These are phyloP conservation scores for Eucalyptus erythrocorys DNA, from an alignment of 345 rosid genomes.

Conservation along the genomic window DNA sequence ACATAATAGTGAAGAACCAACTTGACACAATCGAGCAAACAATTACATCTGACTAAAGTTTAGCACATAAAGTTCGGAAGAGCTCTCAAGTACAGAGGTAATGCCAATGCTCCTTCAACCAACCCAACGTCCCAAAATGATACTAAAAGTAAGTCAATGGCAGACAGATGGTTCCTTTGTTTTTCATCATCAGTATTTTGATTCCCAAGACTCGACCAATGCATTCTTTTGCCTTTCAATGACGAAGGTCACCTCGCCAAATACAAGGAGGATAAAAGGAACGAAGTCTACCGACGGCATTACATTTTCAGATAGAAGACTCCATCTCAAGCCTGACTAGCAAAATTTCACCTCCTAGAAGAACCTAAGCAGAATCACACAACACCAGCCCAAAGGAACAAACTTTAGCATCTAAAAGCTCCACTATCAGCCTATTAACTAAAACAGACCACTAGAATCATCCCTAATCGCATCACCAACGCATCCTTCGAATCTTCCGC, in stretches of 20 bases:
- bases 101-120: not conserved
- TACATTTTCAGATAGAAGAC: not conserved
- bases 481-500: not conserved
- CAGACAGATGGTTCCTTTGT: not conserved
- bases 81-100: not conserved
- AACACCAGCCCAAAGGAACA: not conserved
- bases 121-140: not conserved
- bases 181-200: not conserved
- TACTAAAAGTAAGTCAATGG: not conserved
- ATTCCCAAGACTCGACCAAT: rapidly evolving
- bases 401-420: not conserved
- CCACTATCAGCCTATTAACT: not conserved
- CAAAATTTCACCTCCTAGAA: not conserved
- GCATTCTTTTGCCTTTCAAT: not conserved
- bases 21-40: not conserved
- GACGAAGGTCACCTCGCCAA: not conserved
- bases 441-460: not conserved
- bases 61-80: not conserved
- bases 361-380: not conserved
- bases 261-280: not conserved
- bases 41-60: not conserved
- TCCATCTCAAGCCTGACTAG: not conserved
- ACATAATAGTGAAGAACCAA: not conserved
- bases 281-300: not conserved
- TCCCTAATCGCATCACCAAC: not conserved